Percentiles rank a stretch among this genome's conserved stretches.
Conservation (phyloP, 2,329 filamentous ascomycete species). For the Xylogone sp. region DNA sequence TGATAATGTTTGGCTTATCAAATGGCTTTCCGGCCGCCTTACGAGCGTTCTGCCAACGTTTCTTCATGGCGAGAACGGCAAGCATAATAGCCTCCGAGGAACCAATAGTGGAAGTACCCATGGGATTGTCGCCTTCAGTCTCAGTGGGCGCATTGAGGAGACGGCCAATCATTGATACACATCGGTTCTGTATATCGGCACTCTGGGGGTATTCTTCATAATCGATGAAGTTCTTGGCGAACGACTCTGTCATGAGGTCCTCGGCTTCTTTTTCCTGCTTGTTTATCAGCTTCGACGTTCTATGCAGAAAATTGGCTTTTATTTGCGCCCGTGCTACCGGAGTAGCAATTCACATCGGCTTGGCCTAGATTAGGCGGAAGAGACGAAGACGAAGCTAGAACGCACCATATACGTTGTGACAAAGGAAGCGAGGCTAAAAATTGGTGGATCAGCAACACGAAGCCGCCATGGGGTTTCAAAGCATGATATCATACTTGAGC, state of each 20-base stretch:
- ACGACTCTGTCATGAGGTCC: conserved; percentile 45
- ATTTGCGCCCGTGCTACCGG: too few species aligned
- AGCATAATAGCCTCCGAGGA: conserved; percentile 89
- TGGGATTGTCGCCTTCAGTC: conserved; percentile 55
- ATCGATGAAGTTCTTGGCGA: conserved; percentile 29
- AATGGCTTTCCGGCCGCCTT: conserved; percentile 76
- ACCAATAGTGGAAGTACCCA: conserved; percentile 86
- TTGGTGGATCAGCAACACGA: conserved; percentile 3
- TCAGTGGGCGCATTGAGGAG: conserved; percentile 75
- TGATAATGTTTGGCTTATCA: conserved; percentile 85
- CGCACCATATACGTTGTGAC: conserved; percentile 93
- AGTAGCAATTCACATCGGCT: not conserved
- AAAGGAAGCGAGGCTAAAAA: conserved; percentile 75
- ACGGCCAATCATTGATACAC: conserved; percentile 84
- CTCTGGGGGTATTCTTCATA: conserved; percentile 82
- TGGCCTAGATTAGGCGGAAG: not conserved
- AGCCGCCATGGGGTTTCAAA: not conserved
- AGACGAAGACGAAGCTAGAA: conserved; percentile 1
- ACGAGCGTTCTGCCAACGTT: conserved; percentile 84
- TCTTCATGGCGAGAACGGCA: conserved; percentile 87
- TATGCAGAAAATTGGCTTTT: too few species aligned
- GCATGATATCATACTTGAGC: conserved; percentile 57
- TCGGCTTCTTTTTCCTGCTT: conserved; percentile 84
- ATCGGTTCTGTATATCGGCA: conserved; percentile 86
- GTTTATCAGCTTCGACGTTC: too few species aligned